Evolutionary conservation across 192 early-diverging fungal genomes (phyloP).

Genomic region (Backusella luteola): DNA sequence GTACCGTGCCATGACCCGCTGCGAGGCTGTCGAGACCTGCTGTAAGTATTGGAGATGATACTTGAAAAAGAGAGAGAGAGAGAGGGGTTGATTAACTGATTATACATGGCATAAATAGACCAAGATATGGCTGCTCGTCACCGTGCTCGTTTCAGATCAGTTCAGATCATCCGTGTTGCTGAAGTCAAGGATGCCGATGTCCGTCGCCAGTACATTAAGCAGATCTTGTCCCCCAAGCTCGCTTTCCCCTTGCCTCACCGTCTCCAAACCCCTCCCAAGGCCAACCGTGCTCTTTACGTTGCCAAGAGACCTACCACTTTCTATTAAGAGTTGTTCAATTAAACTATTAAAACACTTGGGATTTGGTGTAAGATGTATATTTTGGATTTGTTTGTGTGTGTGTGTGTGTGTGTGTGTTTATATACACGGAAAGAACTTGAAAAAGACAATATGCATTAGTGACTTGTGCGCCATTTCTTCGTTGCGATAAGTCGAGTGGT

Average conservation of each 20-base stretch:
- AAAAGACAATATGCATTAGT: too few species aligned
- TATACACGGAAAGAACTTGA: too few species aligned
- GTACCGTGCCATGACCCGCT: constrained; percentile 95
- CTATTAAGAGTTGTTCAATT: constrained; percentile 53
- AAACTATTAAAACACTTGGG: background rate
- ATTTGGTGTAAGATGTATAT: background rate
- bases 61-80: background rate
- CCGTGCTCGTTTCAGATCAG: constrained; percentile 94
- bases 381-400: too few species aligned
- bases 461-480: too few species aligned
- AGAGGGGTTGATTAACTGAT: background rate
- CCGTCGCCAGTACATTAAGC: constrained; percentile 96
- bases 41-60: constrained; percentile 23
- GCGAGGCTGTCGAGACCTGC: constrained; percentile 67
- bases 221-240: constrained; percentile 85
- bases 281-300: constrained; percentile 80
- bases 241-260: constrained; percentile 99
- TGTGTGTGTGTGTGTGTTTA: too few species aligned
- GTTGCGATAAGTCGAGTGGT: too few species aligned
- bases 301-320: constrained; percentile 94
- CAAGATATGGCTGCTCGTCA: constrained; percentile 99
- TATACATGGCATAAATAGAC: constrained; percentile 31
- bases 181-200: constrained; percentile 87
- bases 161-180: constrained; percentile 99
- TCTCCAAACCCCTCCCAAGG: constrained; percentile 80